phyloP scores from a whole-genome alignment of 345 rosid species.

The Hibiscus trionum region DNA sequence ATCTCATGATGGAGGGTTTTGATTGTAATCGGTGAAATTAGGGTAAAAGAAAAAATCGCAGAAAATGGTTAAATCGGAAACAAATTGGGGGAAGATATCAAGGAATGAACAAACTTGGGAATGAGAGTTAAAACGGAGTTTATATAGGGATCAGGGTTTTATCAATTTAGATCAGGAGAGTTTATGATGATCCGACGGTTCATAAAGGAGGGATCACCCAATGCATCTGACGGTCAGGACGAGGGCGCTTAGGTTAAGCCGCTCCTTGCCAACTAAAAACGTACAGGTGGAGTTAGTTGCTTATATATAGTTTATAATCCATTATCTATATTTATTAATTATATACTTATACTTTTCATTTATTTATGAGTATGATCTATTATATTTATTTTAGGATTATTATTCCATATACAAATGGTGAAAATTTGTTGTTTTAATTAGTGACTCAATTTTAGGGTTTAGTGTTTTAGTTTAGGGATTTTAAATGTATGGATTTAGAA shows the following conservation, averaged over 20 bases:
- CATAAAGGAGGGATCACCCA: neutral
- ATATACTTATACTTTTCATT: neutral
- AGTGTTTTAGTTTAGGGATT: no score
- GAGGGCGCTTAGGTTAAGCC: neutral
- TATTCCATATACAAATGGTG: no score
- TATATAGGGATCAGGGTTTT: neutral
- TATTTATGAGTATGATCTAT: no score
- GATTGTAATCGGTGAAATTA: neutral
- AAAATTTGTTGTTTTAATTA: no score
- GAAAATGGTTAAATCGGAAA: neutral
- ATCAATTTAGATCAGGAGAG: neutral
- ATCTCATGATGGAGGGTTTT: conserved; percentile 36
- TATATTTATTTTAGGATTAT: no score
- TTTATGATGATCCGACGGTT: neutral
- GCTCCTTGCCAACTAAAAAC: neutral
- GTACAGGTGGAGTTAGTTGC: neutral
- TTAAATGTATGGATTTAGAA: no score
- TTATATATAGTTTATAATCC: neutral
- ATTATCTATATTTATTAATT: neutral
- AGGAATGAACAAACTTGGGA: neutral
- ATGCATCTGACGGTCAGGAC: neutral
- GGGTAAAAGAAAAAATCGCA: neutral
- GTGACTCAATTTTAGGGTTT: no score
- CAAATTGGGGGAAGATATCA: neutral
- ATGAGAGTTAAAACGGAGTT: neutral